Conservation (phyloP, 2,329 filamentous ascomycete species). For the Cyanodermella asteris region DNA sequence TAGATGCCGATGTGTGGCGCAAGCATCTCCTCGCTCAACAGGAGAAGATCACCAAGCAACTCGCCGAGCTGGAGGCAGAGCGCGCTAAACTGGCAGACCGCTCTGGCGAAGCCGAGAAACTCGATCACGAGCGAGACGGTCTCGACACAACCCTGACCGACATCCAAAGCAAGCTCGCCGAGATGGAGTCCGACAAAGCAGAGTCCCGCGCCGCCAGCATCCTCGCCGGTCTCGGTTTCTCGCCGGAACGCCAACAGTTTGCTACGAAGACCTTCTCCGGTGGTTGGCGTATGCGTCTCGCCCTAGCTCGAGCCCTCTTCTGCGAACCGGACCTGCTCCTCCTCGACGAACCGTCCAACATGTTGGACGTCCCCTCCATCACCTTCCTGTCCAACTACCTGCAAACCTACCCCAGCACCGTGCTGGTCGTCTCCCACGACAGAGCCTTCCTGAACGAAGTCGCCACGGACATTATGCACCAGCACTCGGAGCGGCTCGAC, state of each 20-base stretch:
- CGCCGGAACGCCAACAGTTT: constrained; percentile 70
- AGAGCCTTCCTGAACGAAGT: constrained; percentile 97
- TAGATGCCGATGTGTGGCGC: constrained; percentile 96
- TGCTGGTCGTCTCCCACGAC: constrained; percentile 95
- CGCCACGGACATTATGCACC: constrained; percentile 96
- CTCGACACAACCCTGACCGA: constrained; percentile 80
- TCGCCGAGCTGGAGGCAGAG: constrained; percentile 57
- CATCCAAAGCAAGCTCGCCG: constrained; percentile 72
- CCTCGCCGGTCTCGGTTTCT: constrained; percentile 90
- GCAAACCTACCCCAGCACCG: constrained; percentile 78
- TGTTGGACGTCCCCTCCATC: constrained; percentile 99
- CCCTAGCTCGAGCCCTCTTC: constrained; percentile 83
- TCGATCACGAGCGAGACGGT: constrained; percentile 74
- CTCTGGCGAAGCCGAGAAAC: constrained; percentile 61
- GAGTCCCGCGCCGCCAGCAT: constrained; percentile 91
- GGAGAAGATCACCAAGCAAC: constrained; percentile 55
- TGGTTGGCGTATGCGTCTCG: constrained; percentile 98
- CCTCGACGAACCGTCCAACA: constrained; percentile 98
- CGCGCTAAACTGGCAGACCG: constrained; percentile 71
- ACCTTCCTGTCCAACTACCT: constrained; percentile 94
- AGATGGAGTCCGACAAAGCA: constrained; percentile 99
- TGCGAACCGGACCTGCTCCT: constrained; percentile 90
- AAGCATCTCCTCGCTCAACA: constrained; percentile 86
- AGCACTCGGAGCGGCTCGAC: constrained; percentile 89
- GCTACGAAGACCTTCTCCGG: constrained; percentile 96